A percentile compares a stretch with the other conserved stretches of the same genome.
Conservation (phyloP, 768 basidiomycete genomes). For the Cantharellus anzutake region DNA sequence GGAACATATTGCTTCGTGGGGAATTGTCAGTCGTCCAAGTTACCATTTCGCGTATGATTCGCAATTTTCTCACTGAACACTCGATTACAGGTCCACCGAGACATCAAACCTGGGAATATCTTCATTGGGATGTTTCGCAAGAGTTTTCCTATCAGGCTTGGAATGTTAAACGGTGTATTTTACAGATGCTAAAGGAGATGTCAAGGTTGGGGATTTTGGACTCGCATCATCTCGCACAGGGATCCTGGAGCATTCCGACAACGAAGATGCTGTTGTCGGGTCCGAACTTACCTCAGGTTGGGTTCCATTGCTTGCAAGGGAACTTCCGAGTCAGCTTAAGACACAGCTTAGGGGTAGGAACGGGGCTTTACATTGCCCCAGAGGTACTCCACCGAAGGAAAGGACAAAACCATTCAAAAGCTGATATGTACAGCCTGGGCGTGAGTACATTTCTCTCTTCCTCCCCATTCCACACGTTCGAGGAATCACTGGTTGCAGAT, state of each 20-base stretch:
- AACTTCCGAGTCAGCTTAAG: not conserved
- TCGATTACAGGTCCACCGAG: constrained; percentile 22
- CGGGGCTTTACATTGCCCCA: constrained; percentile 80
- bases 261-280: constrained; percentile 28
- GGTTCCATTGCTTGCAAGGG: not conserved
- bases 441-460: constrained; percentile 23
- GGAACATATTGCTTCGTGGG: constrained; percentile 70
- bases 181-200: constrained; percentile 16
- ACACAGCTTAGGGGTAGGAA: constrained; percentile 39
- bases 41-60: not conserved
- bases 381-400: constrained; percentile 53
- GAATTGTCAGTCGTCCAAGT: constrained; percentile 39
- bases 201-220: constrained; percentile 78
- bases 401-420: constrained; percentile 54
- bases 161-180: not conserved
- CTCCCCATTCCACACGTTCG: not conserved
- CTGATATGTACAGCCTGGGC: constrained; percentile 88
- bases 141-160: not conserved
- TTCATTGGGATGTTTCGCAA: constrained; percentile 55
- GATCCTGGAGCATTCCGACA: constrained; percentile 55
- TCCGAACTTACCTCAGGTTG: not conserved
- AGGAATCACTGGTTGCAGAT: constrained; percentile 29
- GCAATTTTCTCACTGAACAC: not conserved
- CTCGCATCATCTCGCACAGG: constrained; percentile 69
- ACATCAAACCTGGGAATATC: constrained; percentile 87